Conservation (phyloP, 2,329 filamentous ascomycete species). For the Microcyclosporella mali region DNA sequence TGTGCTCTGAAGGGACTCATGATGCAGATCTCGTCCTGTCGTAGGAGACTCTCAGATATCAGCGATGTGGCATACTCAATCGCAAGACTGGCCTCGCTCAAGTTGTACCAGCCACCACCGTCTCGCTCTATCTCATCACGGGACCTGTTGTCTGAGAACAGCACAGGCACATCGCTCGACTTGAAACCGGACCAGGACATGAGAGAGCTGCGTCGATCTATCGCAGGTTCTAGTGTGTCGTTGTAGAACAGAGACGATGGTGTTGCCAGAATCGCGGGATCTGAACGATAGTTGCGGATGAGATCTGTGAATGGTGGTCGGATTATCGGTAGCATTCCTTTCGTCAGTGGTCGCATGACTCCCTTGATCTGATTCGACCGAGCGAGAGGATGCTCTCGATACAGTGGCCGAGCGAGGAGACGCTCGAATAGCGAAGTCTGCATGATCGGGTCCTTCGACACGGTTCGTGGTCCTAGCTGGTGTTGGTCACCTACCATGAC, state of each 20-base stretch:
- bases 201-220: slow-evolving; percentile 13
- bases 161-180: slow-evolving; percentile 17
- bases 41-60: slow-evolving; percentile 10
- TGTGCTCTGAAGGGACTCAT: slow-evolving; percentile 27
- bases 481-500: slow-evolving; percentile 25
- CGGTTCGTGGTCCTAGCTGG: slow-evolving; percentile 25
- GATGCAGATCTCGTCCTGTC: slow-evolving; percentile 22
- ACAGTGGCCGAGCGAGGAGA: slow-evolving; percentile 17
- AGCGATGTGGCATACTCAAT: slow-evolving; percentile 18
- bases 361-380: slow-evolving; percentile 18
- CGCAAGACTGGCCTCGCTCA: slow-evolving; percentile 19
- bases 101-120: slow-evolving; percentile 26
- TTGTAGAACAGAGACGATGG: slow-evolving; percentile 24
- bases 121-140: slow-evolving; percentile 24
- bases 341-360: slow-evolving; percentile 19
- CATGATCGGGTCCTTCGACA: slow-evolving; percentile 14
- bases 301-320: slow-evolving; percentile 23
- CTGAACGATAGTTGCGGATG: slow-evolving; percentile 26
- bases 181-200: slow-evolving; percentile 19
- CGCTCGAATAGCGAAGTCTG: slow-evolving; percentile 23
- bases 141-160: slow-evolving; percentile 17
- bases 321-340: slow-evolving; percentile 22
- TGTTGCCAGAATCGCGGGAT: slow-evolving; percentile 22
- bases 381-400: slow-evolving; percentile 22
- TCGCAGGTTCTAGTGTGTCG: slow-evolving; percentile 23